Conservation (phyloP, 192 early-diverging fungal genomes). For the Backusella morwellensis region DNA sequence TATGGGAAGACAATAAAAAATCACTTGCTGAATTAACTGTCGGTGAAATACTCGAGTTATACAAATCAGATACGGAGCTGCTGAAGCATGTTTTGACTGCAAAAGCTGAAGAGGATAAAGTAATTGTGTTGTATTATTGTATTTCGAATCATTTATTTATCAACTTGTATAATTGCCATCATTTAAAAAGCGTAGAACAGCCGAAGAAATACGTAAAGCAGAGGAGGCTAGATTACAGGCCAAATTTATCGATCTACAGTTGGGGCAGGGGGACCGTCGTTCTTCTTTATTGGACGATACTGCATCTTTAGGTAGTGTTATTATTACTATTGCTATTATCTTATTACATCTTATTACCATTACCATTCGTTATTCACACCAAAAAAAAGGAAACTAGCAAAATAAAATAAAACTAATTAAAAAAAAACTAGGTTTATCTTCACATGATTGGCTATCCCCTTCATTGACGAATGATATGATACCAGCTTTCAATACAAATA, state of each 20-base stretch:
- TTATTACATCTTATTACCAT: not conserved
- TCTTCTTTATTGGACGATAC: conserved; percentile 15
- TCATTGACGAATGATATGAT: not conserved
- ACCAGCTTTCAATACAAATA: not conserved
- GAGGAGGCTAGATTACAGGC: conserved; percentile 29
- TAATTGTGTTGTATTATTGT: not conserved
- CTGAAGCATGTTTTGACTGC: conserved; percentile 27
- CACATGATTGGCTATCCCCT: conserved; percentile 9
- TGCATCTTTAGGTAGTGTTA: not conserved
- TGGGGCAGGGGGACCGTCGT: not conserved
- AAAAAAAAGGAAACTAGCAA: not conserved
- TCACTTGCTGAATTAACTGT: conserved; percentile 5
- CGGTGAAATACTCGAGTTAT: conserved; percentile 24
- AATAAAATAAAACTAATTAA: not conserved
- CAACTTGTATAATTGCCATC: not conserved
- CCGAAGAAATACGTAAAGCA: conserved; percentile 29
- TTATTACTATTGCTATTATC: not conserved
- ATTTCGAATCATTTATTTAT: not conserved
- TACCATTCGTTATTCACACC: not conserved
- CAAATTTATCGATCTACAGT: conserved; percentile 29
- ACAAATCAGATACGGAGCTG: conserved; percentile 25
- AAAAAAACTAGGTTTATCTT: conserved; percentile 4
- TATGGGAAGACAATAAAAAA: not conserved
- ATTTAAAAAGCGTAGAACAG: conserved; percentile 25
- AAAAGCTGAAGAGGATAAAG: conserved; percentile 35